phyloP scores from a whole-genome alignment of 164 flowering plant species.

The Annona squamosa region DNA sequence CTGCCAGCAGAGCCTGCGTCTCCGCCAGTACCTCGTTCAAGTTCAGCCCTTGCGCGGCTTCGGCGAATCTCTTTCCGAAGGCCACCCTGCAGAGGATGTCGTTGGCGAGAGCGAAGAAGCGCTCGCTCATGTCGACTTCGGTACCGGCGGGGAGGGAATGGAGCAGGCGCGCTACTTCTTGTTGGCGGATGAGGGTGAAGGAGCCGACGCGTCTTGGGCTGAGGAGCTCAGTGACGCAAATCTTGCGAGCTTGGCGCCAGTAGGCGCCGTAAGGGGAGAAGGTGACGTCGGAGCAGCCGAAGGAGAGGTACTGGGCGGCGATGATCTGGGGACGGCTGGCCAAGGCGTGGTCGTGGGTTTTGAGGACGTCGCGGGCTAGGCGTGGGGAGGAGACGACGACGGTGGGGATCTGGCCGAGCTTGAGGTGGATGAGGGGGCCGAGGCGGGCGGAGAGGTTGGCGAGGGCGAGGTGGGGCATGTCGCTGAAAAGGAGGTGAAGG shows the following conservation, averaged over 20 bases:
- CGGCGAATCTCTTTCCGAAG: background rate
- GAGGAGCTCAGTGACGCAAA: constrained; percentile 3
- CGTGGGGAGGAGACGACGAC: background rate
- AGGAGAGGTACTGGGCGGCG: background rate
- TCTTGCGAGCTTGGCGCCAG: background rate
- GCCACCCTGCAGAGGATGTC: background rate
- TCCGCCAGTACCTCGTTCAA: background rate
- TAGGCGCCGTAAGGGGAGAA: background rate
- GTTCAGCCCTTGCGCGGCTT: background rate
- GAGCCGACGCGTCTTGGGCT: constrained; percentile 8
- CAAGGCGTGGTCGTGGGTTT: constrained; percentile 1
- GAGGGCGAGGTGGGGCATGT: background rate
- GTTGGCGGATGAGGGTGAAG: background rate
- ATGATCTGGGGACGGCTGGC: background rate
- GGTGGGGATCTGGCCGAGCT: background rate
- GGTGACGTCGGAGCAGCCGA: background rate
- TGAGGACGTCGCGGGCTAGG: background rate
- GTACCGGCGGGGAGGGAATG: background rate
- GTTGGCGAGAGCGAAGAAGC: background rate
- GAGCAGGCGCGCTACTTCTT: background rate
- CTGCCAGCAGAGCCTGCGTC: background rate
- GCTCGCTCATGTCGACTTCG: background rate
- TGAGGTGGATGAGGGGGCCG: constrained; percentile 4
- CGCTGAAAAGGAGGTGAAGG: background rate
- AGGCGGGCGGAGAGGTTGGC: background rate